Percentiles rank a stretch among this genome's conserved stretches.
Conservation (phyloP, 257 asterid species). For the Gynochthodes officinalis region DNA sequence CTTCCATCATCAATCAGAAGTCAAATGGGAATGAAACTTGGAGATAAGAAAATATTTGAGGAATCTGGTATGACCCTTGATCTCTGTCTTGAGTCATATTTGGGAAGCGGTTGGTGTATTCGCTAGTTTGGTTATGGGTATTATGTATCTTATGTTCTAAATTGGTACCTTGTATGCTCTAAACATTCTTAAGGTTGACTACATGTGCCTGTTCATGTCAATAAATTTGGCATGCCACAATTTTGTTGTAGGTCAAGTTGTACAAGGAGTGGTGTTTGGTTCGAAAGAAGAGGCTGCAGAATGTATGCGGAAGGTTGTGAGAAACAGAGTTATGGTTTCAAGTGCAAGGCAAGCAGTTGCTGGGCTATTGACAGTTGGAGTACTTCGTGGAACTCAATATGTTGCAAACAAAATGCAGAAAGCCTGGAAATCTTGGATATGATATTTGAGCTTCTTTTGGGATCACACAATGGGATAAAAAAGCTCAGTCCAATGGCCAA, state of each 20-base stretch:
- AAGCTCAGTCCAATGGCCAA: not conserved
- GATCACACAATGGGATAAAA: not conserved
- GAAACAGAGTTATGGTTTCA: constrained; percentile 77
- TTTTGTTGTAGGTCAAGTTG: constrained; percentile 33
- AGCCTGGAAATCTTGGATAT: constrained; percentile 74
- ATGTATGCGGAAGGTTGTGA: constrained; percentile 55
- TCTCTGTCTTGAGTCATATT: not conserved
- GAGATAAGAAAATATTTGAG: constrained; percentile 36
- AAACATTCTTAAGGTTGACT: not conserved
- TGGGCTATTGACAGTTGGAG: constrained; percentile 80
- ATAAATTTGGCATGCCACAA: not conserved
- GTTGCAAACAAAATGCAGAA: constrained; percentile 66
- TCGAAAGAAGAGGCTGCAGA: constrained; percentile 73
- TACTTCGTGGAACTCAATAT: constrained; percentile 62
- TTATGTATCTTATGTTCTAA: not conserved
- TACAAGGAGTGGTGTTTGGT: constrained; percentile 34
- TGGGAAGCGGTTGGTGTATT: not conserved
- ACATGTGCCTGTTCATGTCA: not conserved
- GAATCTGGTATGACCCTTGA: constrained; percentile 40
- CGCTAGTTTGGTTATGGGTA: not conserved
- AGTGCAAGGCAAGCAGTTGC: constrained; percentile 89
- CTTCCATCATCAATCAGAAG: constrained; percentile 66
- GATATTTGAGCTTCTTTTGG: not conserved
- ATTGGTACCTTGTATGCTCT: not conserved
- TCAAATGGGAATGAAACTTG: constrained; percentile 52